phyloP scores from a whole-genome alignment of 2,329 filamentous ascomycete species.

The Tolypocladium amazonense region DNA sequence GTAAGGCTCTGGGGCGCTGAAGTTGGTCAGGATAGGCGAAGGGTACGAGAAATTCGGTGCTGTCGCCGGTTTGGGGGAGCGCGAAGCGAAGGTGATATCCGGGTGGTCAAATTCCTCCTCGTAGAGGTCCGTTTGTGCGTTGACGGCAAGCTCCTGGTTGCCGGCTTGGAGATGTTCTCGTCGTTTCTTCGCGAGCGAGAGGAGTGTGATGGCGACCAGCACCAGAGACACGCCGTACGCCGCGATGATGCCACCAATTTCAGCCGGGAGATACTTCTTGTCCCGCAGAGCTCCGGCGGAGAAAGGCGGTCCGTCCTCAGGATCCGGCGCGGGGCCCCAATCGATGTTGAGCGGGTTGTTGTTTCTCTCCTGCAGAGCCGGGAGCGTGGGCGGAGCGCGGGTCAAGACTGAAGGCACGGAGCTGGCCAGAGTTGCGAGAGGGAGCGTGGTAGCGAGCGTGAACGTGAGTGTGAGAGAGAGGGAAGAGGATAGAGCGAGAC shows the following conservation, averaged over 20 bases:
- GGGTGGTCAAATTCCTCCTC: constrained; percentile 8
- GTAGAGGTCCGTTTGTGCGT: constrained; percentile 11
- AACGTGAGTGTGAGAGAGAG: neutral
- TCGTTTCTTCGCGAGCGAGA: constrained; percentile 47
- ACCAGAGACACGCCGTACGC: constrained; percentile 72
- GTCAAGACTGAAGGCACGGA: constrained; percentile 15
- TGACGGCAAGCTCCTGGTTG: constrained; percentile 40
- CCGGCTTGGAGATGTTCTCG: constrained; percentile 40
- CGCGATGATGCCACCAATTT: constrained; percentile 75
- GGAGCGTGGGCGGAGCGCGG: constrained; percentile 8
- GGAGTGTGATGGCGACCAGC: constrained; percentile 56
- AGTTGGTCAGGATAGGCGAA: constrained; percentile 26
- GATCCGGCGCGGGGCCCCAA: constrained; percentile 34
- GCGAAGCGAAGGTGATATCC: neutral
- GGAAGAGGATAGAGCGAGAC: constrained; percentile 11
- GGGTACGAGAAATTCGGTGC: constrained; percentile 42
- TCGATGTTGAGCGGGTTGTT: constrained; percentile 35
- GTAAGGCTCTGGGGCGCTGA: constrained; percentile 25
- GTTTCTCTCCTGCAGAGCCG: constrained; percentile 11
- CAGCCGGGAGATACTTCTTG: constrained; percentile 58
- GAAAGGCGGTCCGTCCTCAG: constrained; percentile 49
- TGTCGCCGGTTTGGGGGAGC: constrained; percentile 12
- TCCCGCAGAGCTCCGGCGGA: constrained; percentile 50
- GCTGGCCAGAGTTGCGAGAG: constrained; percentile 15
- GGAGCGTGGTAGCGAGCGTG: neutral